phyloP scores from a whole-genome alignment of 345 rosid species.

The Ceriops zippeliana region DNA sequence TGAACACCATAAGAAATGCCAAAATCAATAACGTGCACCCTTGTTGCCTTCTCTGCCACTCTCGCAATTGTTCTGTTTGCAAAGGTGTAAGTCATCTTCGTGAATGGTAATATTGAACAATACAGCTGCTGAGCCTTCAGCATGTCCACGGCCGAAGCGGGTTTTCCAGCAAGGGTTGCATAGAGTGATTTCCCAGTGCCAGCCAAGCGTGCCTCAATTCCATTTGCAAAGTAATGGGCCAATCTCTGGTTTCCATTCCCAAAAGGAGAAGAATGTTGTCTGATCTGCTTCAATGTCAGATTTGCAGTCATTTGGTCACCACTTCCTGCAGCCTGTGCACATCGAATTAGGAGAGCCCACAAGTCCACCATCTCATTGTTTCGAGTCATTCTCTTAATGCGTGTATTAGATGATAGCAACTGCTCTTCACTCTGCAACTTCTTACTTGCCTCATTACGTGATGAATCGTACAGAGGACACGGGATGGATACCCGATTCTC shows the following conservation, averaged over 20 bases:
- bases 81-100: conserved; percentile 41
- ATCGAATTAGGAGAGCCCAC: conserved; percentile 41
- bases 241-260: conserved; percentile 62
- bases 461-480: conserved; percentile 25
- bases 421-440: conserved; percentile 5
- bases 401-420: conserved; percentile 1
- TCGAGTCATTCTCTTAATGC: not conserved
- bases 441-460: conserved; percentile 15
- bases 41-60: conserved; percentile 36
- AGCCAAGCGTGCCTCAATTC: conserved; percentile 53
- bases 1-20: conserved; percentile 61
- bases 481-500: conserved; percentile 6
- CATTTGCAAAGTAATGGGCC: conserved; percentile 58
- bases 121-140: conserved; percentile 47
- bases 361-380: conserved; percentile 39
- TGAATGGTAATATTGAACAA: conserved; percentile 49
- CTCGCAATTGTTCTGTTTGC: conserved; percentile 40
- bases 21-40: conserved; percentile 57
- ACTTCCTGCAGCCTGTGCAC: conserved; percentile 60
- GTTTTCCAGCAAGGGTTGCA: conserved; percentile 24
- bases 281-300: conserved; percentile 50
- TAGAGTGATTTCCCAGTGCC: conserved; percentile 33
- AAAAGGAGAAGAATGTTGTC: conserved; percentile 44
- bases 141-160: conserved; percentile 40
- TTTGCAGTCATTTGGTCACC: conserved; percentile 48